Conservation (phyloP, 192 early-diverging fungal genomes). For the Coemansia sp. region DNA sequence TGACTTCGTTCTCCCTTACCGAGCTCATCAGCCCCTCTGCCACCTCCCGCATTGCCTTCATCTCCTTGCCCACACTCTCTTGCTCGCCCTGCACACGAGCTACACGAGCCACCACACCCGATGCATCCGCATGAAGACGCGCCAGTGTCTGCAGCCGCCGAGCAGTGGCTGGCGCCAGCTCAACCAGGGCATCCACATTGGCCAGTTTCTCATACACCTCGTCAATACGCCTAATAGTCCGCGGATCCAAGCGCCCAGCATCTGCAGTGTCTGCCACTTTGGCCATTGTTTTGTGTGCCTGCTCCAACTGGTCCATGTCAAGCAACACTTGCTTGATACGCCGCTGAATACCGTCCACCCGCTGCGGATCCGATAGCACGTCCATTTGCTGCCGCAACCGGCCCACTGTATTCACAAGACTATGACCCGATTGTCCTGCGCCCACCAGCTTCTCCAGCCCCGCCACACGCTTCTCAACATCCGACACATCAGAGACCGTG, state of each 20-base stretch:
- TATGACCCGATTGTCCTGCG: conserved; percentile 51
- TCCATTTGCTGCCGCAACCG: conserved; percentile 43
- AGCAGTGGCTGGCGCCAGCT: conserved; percentile 75
- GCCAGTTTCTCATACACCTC: conserved; percentile 51
- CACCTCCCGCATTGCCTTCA: conserved; percentile 63
- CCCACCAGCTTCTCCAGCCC: conserved; percentile 35
- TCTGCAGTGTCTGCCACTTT: not conserved
- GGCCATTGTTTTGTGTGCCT: conserved; percentile 13
- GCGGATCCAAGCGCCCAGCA: conserved; percentile 22
- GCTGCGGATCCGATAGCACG: conserved; percentile 40
- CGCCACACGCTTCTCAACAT: conserved; percentile 40
- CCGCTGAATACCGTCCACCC: conserved; percentile 49
- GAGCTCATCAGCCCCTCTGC: conserved; percentile 56
- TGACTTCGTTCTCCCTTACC: conserved; percentile 60
- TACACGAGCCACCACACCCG: conserved; percentile 72
- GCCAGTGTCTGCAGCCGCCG: conserved; percentile 75
- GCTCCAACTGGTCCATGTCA: conserved; percentile 46
- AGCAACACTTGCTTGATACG: conserved; percentile 46
- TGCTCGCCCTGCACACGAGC: conserved; percentile 73
- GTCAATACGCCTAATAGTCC: conserved; percentile 23
- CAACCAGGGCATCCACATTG: conserved; percentile 75
- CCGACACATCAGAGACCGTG: not conserved
- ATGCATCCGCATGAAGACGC: conserved; percentile 77
- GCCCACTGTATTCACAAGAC: conserved; percentile 66
- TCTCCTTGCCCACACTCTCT: conserved; percentile 62